Base-by-base conservation (phyloP, 2,329 filamentous ascomycete species). In the Leptographium flavum region DNA sequence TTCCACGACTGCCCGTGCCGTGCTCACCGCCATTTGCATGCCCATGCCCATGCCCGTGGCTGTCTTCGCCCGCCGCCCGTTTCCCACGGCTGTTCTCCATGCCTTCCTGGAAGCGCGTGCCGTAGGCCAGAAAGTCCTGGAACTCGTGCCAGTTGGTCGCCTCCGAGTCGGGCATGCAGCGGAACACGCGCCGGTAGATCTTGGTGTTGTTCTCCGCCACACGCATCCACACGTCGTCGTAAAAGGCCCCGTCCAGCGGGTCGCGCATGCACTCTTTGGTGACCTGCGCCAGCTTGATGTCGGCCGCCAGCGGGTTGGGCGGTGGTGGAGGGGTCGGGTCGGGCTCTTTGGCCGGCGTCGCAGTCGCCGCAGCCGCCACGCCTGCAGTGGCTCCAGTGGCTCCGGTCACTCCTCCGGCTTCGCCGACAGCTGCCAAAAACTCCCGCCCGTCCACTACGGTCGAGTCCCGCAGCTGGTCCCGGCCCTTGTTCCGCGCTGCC, bases 161-260 rank as follows among this genome's bases (percentile, higher is more conserved):
- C 57, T 95, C 87, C 43, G 81, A 95, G 60, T 98, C 92, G 1
- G 92, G 92, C 84, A 94, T 93, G 62, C 88, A 95, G 39, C 88
- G 80, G 68, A 98, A 98, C 9, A 98, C 90, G 49, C 83, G 79
- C 28, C 92, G 83, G 65, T 85, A 98, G 40, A 98, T 74, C 58
- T 87, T 90, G 3, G 92, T 98, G 60, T 98, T 98, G 67, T 96
- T 96, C 51, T 83, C 79, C 1, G 92, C 92, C 44, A 87, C 79
- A 17, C 79, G 73, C 52, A 82, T 80, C 93, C 93, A 98, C 2
- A 86, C 79, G 50, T 94, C 84, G 39, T 92, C 76, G 58, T 86
- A 84, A 63, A 98, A 98, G 2, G 73, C 67, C 45, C 86, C 74
- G 47, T 81, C 80, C 35, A 98, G 65, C 0, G 93, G 92, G 61